Conservation (phyloP, 192 early-diverging fungal genomes). For the Kappamyces sp. region DNA sequence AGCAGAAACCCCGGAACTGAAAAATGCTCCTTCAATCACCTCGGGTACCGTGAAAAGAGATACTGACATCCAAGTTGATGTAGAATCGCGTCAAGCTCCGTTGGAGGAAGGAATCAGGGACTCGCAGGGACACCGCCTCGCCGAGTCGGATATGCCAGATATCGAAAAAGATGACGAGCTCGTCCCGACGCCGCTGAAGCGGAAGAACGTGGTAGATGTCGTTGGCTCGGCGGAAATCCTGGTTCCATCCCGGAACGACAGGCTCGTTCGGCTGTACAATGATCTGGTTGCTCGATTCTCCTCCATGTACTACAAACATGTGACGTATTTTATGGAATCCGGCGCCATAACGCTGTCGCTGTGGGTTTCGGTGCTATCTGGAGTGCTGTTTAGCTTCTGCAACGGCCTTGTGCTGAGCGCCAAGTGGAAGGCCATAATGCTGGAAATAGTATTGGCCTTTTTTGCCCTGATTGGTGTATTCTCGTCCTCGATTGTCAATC, state of each 20-base stretch:
- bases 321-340: conserved; percentile 7
- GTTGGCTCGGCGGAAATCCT: conserved; percentile 4
- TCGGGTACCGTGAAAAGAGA: too few relatives aligned
- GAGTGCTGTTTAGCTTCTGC: neutral
- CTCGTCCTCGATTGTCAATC: conserved; percentile 6
- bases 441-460: conserved; percentile 1
- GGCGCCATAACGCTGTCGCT: neutral
- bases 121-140: neutral
- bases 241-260: conserved; percentile 4
- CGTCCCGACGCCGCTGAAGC: conserved; percentile 1
- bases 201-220: neutral
- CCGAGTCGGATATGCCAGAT: neutral
- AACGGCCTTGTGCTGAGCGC: conserved; percentile 6
- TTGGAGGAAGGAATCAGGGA: too few relatives aligned
- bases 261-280: neutral
- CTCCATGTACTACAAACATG: conserved; percentile 3
- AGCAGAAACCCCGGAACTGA: too few relatives aligned
- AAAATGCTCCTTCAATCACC: too few relatives aligned
- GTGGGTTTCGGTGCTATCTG: neutral
- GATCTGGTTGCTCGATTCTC: conserved; percentile 2
- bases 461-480: neutral
- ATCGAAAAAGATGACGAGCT: neutral
- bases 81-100: too few relatives aligned
- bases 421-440: neutral
- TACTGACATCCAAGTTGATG: too few relatives aligned